Conservation (phyloP, 108 stramenopile genomes). For the Asterionellopsis glacialis region DNA sequence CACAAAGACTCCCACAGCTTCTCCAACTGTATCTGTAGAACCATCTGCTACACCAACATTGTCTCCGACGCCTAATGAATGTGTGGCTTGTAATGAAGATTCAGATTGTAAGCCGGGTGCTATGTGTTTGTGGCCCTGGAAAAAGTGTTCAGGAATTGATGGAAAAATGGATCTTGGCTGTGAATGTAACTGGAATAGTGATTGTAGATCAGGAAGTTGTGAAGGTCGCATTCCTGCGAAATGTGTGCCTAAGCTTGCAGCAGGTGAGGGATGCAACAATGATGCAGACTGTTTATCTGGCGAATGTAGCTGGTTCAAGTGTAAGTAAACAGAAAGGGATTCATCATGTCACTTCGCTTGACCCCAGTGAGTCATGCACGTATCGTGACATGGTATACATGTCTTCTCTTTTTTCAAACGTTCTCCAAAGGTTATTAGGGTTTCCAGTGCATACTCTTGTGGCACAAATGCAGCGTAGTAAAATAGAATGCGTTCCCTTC, state of each 20-base stretch:
- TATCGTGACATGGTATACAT: too few species aligned
- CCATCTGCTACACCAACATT: too few species aligned
- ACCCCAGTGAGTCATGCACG: too few species aligned
- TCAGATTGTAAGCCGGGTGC: slow-evolving; percentile 9
- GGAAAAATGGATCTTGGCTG: slow-evolving; percentile 17
- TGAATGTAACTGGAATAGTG: background rate
- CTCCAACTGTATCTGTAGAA: too few species aligned
- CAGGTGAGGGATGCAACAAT: slow-evolving; percentile 13
- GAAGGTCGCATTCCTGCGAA: slow-evolving; percentile 2
- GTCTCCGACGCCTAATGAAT: background rate
- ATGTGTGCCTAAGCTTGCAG: slow-evolving; percentile 5
- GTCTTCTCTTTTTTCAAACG: too few species aligned
- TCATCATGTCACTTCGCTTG: too few species aligned
- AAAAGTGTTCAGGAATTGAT: slow-evolving; percentile 2
- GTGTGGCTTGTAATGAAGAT: slow-evolving; percentile 20
- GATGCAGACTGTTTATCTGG: slow-evolving; percentile 8
- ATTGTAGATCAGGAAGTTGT: slow-evolving; percentile 11
- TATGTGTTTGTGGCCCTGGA: slow-evolving; percentile 4
- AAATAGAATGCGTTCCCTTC: too few species aligned
- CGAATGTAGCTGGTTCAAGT: slow-evolving; percentile 7
- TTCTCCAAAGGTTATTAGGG: too few species aligned
- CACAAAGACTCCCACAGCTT: too few species aligned
- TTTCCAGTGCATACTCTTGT: too few species aligned
- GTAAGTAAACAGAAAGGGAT: too few species aligned
- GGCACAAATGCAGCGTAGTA: too few species aligned